A percentile compares a stretch with the other conserved stretches of the same genome.
Conservation (phyloP, 345 rosid genomes). For the Eucalyptus tenuipes region DNA sequence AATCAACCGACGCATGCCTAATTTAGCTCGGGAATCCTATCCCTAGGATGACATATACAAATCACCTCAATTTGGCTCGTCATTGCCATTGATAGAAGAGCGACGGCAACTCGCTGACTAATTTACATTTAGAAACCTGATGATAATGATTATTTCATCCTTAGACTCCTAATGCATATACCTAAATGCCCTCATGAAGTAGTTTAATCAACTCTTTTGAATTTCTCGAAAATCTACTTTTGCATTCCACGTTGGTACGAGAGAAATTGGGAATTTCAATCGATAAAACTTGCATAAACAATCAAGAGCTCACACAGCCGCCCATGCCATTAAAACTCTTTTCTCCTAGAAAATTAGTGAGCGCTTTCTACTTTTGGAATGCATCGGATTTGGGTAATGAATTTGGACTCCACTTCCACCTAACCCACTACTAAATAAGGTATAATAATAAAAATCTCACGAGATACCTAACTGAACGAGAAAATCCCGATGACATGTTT, state of each 20-base stretch:
- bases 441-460: not conserved
- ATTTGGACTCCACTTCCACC: not conserved
- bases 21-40: not conserved
- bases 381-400: not conserved
- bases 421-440: not conserved
- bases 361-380: not conserved
- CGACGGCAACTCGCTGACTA: not conserved
- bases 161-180: not conserved
- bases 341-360: not conserved
- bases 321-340: not conserved
- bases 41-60: not conserved
- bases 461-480: not conserved
- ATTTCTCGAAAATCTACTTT: not conserved
- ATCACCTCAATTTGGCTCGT: not conserved
- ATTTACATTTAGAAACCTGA: not conserved
- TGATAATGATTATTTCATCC: not conserved
- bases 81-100: not conserved
- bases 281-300: not conserved
- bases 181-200: not conserved
- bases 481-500: not conserved
- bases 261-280: not conserved
- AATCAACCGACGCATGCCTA: not conserved
- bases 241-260: not conserved
- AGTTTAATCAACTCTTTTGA: not conserved
- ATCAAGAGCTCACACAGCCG: not conserved